Base-by-base conservation (phyloP, 179 eudicot species). In the Silene vulgaris region DNA sequence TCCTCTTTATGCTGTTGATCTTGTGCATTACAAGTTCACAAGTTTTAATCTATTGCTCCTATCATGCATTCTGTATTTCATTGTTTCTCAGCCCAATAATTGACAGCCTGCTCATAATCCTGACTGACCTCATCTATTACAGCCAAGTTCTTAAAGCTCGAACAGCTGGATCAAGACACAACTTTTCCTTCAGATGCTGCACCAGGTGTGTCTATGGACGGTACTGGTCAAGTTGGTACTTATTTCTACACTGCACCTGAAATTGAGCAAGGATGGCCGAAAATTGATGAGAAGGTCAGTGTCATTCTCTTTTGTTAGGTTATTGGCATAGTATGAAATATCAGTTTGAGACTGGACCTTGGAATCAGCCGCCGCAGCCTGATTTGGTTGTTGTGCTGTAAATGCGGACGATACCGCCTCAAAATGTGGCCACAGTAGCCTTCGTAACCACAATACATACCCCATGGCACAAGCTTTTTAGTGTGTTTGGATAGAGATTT, bases 211-310 rank as follows among this genome's bases (percentile, higher is more conserved):
- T 95, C 99, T 63, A 40, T 84, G 56, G 99, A 95, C 86, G 85
- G 97, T 74, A 95, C 97, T 20, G 97, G 97, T 52, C 95, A 88
- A 84, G 84, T 95, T 79, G 99, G 97, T 62, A 95, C 97, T 20
- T 92, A 93, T 80, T 93, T 92, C 79, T 95, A 95, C 72, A 95
- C 97, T 79, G 97, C 99, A 40, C 99, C 99, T 65, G 97, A 93
- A 87, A 92, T 95, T 82, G 97, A 95, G 86, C 97, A 92, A 83
- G 93, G 96, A 57, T 92, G 97, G 99, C 93, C 97, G 26, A 92
- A 90, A 85, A 93, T 95, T 74, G 90, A 95, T 81, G 97, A 95
- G 80, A 93, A 93, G 92, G 98, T 94, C 52, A 71, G 65, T 11
- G 56, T 56, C 65, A 23, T 64, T 48, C 12, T 30, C 68, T 62